Base-by-base conservation (phyloP, 306 rosid genomes). In the Ammopiptanthus mongolicus region DNA sequence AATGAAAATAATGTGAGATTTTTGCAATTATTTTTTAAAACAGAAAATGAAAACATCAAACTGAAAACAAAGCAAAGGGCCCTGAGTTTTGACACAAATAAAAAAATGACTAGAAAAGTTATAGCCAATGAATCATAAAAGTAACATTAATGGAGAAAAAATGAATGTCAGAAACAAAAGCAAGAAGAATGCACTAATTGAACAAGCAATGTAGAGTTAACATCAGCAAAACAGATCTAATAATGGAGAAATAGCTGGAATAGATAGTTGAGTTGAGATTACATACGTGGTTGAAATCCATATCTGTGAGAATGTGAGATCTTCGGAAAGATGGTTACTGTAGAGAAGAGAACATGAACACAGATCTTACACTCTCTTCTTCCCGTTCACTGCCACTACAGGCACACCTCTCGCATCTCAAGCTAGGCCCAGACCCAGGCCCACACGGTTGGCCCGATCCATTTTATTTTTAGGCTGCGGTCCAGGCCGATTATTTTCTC, bases 251-350 rank as follows among this genome's bases (percentile, higher is more conserved):
- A 34, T 7, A 25, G 1, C 1, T 19, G 10, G 6, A 47, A 34
- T 21, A 12, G 2, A 15, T 25, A 58, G 57, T n/a, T n/a, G n/a
- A n/a, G n/a, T n/a, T n/a, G n/a, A n/a, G n/a, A n/a, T n/a, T n/a
- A n/a, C n/a, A 21, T 4, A 78, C 86, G 80, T 79, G 83, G 51
- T 69, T 69, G 65, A 61, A 63, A 82, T 78, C 86, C 86, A 78
- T 70, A 6, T 47, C n/a, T 44, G 36, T 46, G 51, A 17, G n/a
- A 25, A 25, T 18, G 64, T 58, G 63, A 34, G 64, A 68, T 34
- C 42, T 47, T 9, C 14, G 4, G 17, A 47, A 65, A 42, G 46
- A 67, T 15, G 23, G 18, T 63, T 31, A 31, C 36, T 4, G 6
- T 31, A 31, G 36, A 31, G 36, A 31, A 5, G 36, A 5, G 36